Base-by-base conservation (phyloP, 441 rosid species). In the Daphne laureola region DNA sequence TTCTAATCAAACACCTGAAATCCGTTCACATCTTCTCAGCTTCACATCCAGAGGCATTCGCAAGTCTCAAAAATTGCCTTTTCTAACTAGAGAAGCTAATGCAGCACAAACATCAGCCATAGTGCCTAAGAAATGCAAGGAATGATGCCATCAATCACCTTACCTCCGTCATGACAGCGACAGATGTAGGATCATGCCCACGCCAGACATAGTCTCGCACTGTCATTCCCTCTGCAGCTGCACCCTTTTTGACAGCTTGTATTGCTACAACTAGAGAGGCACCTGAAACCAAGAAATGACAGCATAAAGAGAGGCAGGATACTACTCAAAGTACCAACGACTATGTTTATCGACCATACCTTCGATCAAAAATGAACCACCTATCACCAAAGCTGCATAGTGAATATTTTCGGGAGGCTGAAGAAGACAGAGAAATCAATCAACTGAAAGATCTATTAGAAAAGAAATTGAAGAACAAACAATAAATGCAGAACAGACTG, bases 161-260 rank as follows among this genome's bases (percentile, higher is more conserved):
- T 68, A 90, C 99, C 96, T 94, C 99, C 14, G 99, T 90, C 99
- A 94, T 94, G 63, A 94, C 99, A 46, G 96, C 97, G 78, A 90
- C 97, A 46, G 97, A 81, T 43, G 97, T 94, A 46, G 97, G 99
- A 76, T 94, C 99, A 81, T 94, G 99, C 57, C 99, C 99, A 62
- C 97, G 95, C 99, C 99, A 94, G 31, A 94, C 68, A 69, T 81
- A 94, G 59, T 94, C 99, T 63, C 90, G 80, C 59, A 94, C 66
- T 58, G 49, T 87, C 99, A 94, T 90, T 55, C 99, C 99, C 72
- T 94, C 99, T 51, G 92, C 82, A 54, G 91, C 90, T 36, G 99
- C 99, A 61, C 96, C 96, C 76, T 86, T 86, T 77, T 82, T 90
- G 27, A 94, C 99, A 59, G 99, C 78, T 86, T 87, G 97, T 55